These are phyloP conservation scores for Boletus austroedulis DNA, from an alignment of 1,284 basidiomycete genomes.

Conservation along the genomic window DNA sequence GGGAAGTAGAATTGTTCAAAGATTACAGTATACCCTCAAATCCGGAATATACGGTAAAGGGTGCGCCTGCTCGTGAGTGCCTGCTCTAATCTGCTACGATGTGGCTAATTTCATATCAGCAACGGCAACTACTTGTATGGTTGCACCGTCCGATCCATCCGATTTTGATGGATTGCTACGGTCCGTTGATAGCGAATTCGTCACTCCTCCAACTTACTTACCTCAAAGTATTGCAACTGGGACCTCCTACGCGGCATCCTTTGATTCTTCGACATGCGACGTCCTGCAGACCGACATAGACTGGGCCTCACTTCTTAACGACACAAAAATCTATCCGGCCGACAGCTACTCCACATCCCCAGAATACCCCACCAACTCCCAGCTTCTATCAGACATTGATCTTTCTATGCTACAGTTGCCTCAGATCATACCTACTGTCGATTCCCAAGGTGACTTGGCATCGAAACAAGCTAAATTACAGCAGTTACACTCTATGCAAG, in stretches of 20 bases:
- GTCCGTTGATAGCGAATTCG: conserved; percentile 3
- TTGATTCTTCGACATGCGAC: conserved; percentile 1
- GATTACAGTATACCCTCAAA: conserved; percentile 22
- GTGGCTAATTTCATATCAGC: not conserved
- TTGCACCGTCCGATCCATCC: not conserved
- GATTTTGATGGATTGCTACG: conserved; percentile 20
- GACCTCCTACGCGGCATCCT: not conserved
- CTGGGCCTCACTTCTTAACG: conserved; percentile 23
- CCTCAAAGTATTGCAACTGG: not conserved
- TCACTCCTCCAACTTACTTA: not conserved
- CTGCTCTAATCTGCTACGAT: not conserved
- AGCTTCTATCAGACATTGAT: conserved; percentile 24
- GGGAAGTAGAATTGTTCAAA: conserved; percentile 32
- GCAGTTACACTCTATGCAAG: conserved; percentile 29
- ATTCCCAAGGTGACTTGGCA: not conserved
- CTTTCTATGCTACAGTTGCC: conserved; percentile 30
- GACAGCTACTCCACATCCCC: conserved; percentile 8
- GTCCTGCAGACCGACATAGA: conserved; percentile 1
- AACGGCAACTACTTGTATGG: not conserved
- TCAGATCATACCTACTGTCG: not conserved
- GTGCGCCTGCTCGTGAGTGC: conserved; percentile 20
- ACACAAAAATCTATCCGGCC: not conserved
- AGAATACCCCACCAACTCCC: not conserved
- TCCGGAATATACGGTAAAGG: not conserved
- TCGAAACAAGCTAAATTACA: conserved; percentile 19